A percentile compares a stretch with the other conserved stretches of the same genome.
These are phyloP conservation scores for Isatis tinctoria DNA, from an alignment of 345 rosid genomes.

Conservation along the genomic window DNA sequence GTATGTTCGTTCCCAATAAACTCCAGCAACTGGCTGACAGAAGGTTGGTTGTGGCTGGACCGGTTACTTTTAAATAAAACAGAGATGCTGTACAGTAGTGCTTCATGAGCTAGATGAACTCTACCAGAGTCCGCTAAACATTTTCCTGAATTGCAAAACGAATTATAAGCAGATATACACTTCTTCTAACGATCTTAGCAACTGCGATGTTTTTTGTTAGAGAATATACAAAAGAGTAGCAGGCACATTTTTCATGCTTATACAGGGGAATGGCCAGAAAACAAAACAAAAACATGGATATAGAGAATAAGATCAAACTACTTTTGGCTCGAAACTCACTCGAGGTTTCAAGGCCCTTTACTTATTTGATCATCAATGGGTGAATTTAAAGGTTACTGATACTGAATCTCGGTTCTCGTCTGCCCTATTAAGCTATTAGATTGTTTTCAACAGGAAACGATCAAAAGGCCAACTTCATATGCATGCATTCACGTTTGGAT, in stretches of 20 bases:
- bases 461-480: conserved; percentile 17
- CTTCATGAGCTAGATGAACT: conserved; percentile 61
- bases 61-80: conserved; percentile 47
- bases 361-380: neutral
- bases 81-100: conserved; percentile 51
- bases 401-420: conserved; percentile 9
- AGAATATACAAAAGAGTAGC: neutral
- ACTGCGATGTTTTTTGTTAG: neutral
- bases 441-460: neutral
- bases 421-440: neutral
- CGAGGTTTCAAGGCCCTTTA: neutral
- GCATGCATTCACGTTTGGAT: conserved; percentile 2
- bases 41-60: conserved; percentile 28
- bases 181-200: neutral
- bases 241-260: neutral
- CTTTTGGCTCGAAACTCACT: conserved; percentile 4
- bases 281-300: conserved; percentile 2
- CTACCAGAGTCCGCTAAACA: conserved; percentile 47
- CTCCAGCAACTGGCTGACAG: conserved; percentile 48
- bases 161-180: conserved; percentile 16
- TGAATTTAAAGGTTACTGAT: neutral
- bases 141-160: conserved; percentile 57
- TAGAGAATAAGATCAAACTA: neutral
- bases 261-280: conserved; percentile 11
- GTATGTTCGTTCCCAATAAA: conserved; percentile 56